Conservation (phyloP, 768 basidiomycete species). For the Tulasnella sp. region DNA sequence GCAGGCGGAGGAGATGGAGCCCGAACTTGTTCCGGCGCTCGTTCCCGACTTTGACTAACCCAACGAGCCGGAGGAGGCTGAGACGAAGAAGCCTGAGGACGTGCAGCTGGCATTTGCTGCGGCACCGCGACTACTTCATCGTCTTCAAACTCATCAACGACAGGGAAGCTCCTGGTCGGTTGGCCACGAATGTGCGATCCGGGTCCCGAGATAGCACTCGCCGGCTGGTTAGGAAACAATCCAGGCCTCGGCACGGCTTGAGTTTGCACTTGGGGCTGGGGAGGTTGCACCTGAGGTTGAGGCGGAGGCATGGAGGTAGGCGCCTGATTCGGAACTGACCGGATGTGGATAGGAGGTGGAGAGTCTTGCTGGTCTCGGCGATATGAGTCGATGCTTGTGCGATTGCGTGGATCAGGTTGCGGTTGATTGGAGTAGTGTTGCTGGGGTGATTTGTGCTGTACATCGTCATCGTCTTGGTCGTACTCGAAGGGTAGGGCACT, state of each 20-base stretch:
- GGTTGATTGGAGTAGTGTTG: background rate
- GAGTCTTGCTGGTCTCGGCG: constrained; percentile 13
- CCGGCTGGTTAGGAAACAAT: background rate
- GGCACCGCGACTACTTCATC: constrained; percentile 17
- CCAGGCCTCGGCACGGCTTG: background rate
- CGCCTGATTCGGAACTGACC: constrained; percentile 8
- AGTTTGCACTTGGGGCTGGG: constrained; percentile 5
- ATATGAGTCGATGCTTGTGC: constrained; percentile 12
- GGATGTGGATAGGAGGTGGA: constrained; percentile 14
- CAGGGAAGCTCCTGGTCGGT: constrained; percentile 19
- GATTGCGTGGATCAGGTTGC: constrained; percentile 15
- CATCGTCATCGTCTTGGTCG: constrained; percentile 23
- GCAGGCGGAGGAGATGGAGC: constrained; percentile 23
- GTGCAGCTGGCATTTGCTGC: constrained; percentile 5
- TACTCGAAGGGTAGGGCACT: constrained; percentile 20
- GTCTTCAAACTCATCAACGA: constrained; percentile 8
- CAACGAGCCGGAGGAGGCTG: constrained; percentile 2
- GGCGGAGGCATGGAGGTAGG: background rate
- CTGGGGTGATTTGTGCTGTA: background rate
- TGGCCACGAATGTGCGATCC: constrained; percentile 8
- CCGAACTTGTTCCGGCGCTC: constrained; percentile 2
- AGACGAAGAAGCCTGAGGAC: background rate
- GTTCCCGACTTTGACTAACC: constrained; percentile 17
- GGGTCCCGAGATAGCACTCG: background rate
- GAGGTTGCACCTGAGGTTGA: constrained; percentile 13